Percentiles rank a stretch among this genome's conserved stretches.
phyloP scores from a whole-genome alignment of 2,329 filamentous ascomycete genomes.

The Calonectria fujianensis region DNA sequence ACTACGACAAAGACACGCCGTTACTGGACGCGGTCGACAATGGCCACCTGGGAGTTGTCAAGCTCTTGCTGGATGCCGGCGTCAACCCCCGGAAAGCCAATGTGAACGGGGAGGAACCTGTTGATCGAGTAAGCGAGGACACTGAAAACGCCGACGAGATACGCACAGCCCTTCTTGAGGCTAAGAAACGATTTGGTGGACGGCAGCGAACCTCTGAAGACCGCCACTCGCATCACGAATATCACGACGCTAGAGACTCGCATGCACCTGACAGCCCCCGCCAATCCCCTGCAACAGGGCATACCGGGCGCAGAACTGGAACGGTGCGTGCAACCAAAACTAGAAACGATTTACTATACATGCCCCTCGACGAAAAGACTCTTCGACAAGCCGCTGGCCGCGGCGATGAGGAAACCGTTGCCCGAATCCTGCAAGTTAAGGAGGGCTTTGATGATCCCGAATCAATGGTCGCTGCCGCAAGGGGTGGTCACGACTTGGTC shows the following conservation, averaged over 20 bases:
- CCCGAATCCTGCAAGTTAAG: conserved; percentile 76
- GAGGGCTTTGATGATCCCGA: conserved; percentile 83
- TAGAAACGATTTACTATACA: conserved; percentile 78
- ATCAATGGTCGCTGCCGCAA: conserved; percentile 91
- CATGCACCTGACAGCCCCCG: conserved; percentile 76
- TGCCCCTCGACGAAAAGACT: conserved; percentile 78
- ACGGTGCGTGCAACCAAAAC: conserved; percentile 78
- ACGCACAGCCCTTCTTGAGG: conserved; percentile 78
- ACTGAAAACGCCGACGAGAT: conserved; percentile 88
- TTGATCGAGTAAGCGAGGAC: conserved; percentile 86
- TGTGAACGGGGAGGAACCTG: conserved; percentile 92
- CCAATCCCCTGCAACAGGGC: conserved; percentile 70
- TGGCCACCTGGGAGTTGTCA: conserved; percentile 91
- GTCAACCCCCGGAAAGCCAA: conserved; percentile 95
- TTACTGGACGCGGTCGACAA: conserved; percentile 98
- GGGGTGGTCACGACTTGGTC: conserved; percentile 92
- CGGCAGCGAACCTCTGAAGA: conserved; percentile 76
- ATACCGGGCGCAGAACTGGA: conserved; percentile 69
- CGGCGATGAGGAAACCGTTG: conserved; percentile 78
- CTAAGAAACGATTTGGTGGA: conserved; percentile 73
- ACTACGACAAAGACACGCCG: conserved; percentile 92
- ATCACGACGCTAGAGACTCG: conserved; percentile 69
- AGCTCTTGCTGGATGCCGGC: conserved; percentile 86
- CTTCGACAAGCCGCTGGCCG: conserved; percentile 76
- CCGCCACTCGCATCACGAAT: conserved; percentile 68